A percentile compares a stretch with the other conserved stretches of the same genome.
phyloP scores from a whole-genome alignment of 2,329 filamentous ascomycete species.

The Cladophialophora exuberans region DNA sequence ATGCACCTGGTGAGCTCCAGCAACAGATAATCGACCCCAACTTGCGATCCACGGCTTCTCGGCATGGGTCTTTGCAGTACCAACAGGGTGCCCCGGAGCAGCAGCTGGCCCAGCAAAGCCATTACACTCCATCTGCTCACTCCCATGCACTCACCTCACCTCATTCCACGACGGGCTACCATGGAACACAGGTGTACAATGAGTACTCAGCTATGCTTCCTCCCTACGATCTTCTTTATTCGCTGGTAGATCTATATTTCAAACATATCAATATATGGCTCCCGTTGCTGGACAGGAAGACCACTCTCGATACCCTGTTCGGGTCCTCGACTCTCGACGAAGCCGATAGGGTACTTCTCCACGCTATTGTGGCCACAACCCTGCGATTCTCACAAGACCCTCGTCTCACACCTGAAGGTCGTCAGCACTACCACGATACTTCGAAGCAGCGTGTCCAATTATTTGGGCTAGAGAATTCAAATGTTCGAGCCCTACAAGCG shows the following conservation, averaged over 20 bases:
- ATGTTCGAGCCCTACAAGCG: constrained; percentile 84
- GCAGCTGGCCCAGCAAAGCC: constrained; percentile 23
- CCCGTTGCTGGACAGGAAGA: constrained; percentile 83
- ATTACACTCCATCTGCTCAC: constrained; percentile 30
- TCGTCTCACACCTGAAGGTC: constrained; percentile 71
- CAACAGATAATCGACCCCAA: constrained; percentile 29
- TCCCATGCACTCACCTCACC: constrained; percentile 32
- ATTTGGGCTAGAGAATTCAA: constrained; percentile 87
- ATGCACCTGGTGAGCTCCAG: constrained; percentile 20
- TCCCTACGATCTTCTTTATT: constrained; percentile 73
- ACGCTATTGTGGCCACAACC: constrained; percentile 87
- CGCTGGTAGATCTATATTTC: constrained; percentile 75
- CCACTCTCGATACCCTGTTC: constrained; percentile 80
- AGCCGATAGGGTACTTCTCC: constrained; percentile 78
- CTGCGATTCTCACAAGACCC: constrained; percentile 80
- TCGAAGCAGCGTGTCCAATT: constrained; percentile 86
- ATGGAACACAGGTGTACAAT: constrained; percentile 39
- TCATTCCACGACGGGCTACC: constrained; percentile 27
- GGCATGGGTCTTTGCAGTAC: constrained; percentile 30
- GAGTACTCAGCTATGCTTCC: constrained; percentile 53
- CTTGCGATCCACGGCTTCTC: constrained; percentile 20
- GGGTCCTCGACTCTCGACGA: constrained; percentile 71
- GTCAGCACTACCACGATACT: constrained; percentile 74
- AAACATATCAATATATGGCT: constrained; percentile 84
- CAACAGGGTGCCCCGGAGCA: constrained; percentile 16